Evolutionary conservation across 164 flowering plant genomes (phyloP), one percentile per base, ranked within the genome.

Genomic region (Warburgia ugandensis): DNA sequence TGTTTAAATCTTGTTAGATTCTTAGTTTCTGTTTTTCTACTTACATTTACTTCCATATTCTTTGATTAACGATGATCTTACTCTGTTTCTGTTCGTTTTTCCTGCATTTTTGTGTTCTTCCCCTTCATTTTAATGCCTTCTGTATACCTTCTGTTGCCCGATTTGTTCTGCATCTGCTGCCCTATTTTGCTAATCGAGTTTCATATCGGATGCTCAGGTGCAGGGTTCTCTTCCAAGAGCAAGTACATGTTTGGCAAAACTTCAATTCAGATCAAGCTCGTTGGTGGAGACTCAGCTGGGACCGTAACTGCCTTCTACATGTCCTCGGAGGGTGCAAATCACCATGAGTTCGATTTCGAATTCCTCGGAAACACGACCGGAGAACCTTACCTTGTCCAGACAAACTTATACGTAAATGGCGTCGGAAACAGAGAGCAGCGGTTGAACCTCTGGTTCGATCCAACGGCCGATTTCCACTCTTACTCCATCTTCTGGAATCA

Each of bases 231-330:
- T 21, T 73, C 81, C 5, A 70, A 61, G 60, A 63, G 47, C 7
- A 67, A 52, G 52, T 76, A 76, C 35, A 32, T 76, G 40, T 76
- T 70, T 29, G 81, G 74, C 9, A 54, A 65, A 62, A 59, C 59
- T 12, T 64, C 58, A 36, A 55, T 64, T 3, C 62, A 68, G 30
- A 58, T 76, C 36, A 73, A 76, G 56, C 61, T 76, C n/a, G 50
- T 71, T 8, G 54, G 40, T 33, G 76, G 77, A 8, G 73, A 76
- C 40, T 73, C 77, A n/a, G 75, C 76, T 12, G 77, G 76, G 38
- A 67, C 68, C 2, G 74, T 72, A 10, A 67, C 68, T 6, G 73
- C 77, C 0, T 72, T 72, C 60, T 75, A 75, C 47, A 65, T 74
- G 76, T 46, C 76, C 16, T 71, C 79, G 21, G 73, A 71, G 3